Evolutionary conservation across 2,329 filamentous ascomycete genomes (phyloP).

Genomic region (Endocalyx cinctus): DNA sequence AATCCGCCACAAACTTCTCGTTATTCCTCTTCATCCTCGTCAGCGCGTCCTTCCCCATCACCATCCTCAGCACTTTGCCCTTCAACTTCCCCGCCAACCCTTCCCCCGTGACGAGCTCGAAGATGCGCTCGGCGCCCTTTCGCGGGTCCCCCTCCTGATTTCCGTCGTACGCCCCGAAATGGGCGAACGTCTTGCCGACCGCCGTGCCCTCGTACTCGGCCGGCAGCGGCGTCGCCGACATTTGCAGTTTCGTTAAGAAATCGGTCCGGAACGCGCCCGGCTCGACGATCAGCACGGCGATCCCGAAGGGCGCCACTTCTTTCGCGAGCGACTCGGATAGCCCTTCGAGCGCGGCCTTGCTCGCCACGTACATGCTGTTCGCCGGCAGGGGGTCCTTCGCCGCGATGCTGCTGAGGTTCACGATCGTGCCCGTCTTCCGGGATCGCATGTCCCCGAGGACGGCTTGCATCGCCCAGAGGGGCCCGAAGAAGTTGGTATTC

Average conservation of each 20-base stretch:
- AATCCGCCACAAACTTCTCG: conserved; percentile 15
- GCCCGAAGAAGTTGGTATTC: conserved; percentile 26
- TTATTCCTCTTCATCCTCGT: conserved; percentile 15
- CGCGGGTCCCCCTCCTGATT: conserved; percentile 28
- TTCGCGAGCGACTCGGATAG: conserved; percentile 30
- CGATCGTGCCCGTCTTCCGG: conserved; percentile 19
- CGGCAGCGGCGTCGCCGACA: conserved; percentile 13
- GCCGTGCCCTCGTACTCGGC: conserved; percentile 16
- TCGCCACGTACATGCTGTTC: conserved; percentile 20
- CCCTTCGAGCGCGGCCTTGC: conserved; percentile 37
- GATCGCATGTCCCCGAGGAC: conserved; percentile 23
- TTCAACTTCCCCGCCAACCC: conserved; percentile 26
- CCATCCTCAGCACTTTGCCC: conserved; percentile 30
- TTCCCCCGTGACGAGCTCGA: conserved; percentile 30
- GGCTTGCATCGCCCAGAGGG: conserved; percentile 22
- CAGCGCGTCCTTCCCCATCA: conserved; percentile 30
- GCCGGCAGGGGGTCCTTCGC: conserved; percentile 17
- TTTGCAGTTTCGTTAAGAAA: conserved; percentile 25
- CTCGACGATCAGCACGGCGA: conserved; percentile 36
- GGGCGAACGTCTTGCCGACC: conserved; percentile 5
- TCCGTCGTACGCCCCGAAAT: conserved; percentile 15
- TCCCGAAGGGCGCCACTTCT: conserved; percentile 31
- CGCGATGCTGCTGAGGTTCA: conserved; percentile 24
- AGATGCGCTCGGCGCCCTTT: conserved; percentile 31
- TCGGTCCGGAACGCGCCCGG: conserved; percentile 38